Evolutionary conservation across 2,329 filamentous ascomycete genomes (phyloP), one percentile per base, ranked within the genome.

Genomic region (Emergomyces orientalis): DNA sequence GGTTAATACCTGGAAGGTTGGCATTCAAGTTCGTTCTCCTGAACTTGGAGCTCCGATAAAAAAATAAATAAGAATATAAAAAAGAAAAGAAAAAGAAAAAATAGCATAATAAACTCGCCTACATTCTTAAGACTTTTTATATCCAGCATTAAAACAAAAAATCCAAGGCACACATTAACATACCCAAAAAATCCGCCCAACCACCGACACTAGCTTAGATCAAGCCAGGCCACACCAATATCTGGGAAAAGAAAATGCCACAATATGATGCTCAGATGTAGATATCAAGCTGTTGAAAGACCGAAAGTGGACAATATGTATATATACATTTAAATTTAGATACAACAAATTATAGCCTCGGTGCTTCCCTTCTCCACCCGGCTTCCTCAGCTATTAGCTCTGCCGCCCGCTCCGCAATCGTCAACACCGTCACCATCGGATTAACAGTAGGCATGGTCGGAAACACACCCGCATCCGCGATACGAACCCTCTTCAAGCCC

Each of bases 381-480:
- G 84, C 88, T 67, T 90, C 86, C 72, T 87, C 81, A 37, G 88
- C 88, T 72, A 96, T 88, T 74, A 96, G 76, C 81, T 96, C 91
- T 0, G 91, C 91, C 6, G 86, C 88, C 63, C 89, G 83, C 84
- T 96, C 91, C 8, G 89, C 91, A 70, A 95, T 85, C 61, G 85
- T 88, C 72, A 96, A 76, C 5, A 96, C 91, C 1, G 91, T 96
- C 72, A 96, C 79, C 91, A 96, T 94, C 64, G 90, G 91, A 79
- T 96, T 96, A 74, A 94, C 88, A 61, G 84, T 88, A 55, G 89
- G 82, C 85, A 96, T 95, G 65, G 88, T 88, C 0, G 91, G 91
- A 80, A 96, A 96, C 59, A 96, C 84, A 70, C 91, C 90, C 0
- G 91, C 91, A 74, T 96, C 91, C 1, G 90, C 90, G 68, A 96